Percentiles rank a stretch among this genome's conserved stretches.
phyloP scores from a whole-genome alignment of 2,329 filamentous ascomycete species.

The Bipolaris sorokiniana region DNA sequence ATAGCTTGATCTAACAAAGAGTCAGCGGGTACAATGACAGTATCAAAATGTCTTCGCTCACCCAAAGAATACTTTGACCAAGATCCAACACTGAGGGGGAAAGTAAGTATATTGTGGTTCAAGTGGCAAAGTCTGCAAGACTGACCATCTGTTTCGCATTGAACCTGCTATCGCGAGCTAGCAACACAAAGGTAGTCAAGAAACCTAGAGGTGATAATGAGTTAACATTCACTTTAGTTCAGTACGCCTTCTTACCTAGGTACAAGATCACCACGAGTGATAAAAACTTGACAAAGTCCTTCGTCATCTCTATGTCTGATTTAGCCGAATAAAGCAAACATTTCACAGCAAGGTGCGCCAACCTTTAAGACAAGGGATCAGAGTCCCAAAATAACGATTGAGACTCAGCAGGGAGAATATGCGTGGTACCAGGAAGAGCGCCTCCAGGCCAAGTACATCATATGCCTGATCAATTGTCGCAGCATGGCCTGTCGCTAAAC shows the following conservation, averaged over 20 bases:
- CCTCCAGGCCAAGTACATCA: slow-evolving; percentile 87
- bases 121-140: not conserved
- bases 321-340: not conserved
- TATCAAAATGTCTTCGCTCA: slow-evolving; percentile 26
- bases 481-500: slow-evolving; percentile 65
- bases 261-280: slow-evolving; percentile 83
- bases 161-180: slow-evolving; percentile 71
- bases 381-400: slow-evolving; percentile 86
- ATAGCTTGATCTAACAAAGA: slow-evolving; percentile 61
- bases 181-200: slow-evolving; percentile 80
- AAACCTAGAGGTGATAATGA: slow-evolving; percentile 63
- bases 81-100: slow-evolving; percentile 63
- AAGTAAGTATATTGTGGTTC: slow-evolving; percentile 15
- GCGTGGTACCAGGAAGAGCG: slow-evolving; percentile 84
- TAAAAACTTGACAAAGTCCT: slow-evolving; percentile 84
- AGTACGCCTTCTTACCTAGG: slow-evolving; percentile 58
- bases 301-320: slow-evolving; percentile 74
- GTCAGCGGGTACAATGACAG: slow-evolving; percentile 1
- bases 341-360: not conserved
- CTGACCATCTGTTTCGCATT: slow-evolving; percentile 66
- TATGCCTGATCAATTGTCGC: slow-evolving; percentile 79
- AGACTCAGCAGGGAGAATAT: slow-evolving; percentile 87
- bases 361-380: slow-evolving; percentile 82
- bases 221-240: slow-evolving; percentile 2
- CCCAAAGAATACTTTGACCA: slow-evolving; percentile 83